Evolutionary conservation across 306 rosid species (phyloP).

Genomic region (Trifolium pratense): DNA sequence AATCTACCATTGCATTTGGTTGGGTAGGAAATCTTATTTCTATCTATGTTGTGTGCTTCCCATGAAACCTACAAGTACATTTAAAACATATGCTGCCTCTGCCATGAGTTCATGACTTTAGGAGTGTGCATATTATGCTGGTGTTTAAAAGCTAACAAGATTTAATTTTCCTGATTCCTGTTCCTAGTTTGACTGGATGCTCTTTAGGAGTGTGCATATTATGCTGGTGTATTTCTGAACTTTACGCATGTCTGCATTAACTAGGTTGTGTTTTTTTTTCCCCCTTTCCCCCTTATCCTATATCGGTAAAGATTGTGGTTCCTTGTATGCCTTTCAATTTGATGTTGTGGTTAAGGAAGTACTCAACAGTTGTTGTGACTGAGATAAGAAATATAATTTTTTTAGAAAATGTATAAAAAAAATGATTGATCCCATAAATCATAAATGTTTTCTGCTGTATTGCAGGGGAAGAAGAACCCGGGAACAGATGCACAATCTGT

Average conservation of each 20-base stretch:
- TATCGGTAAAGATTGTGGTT: slow-evolving; percentile 7
- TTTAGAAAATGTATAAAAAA: slow-evolving; percentile 1
- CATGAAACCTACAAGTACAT: not conserved
- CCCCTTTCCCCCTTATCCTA: no score
- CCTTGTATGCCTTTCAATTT: slow-evolving; percentile 3
- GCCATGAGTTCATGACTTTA: slow-evolving; percentile 24
- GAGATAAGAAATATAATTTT: slow-evolving; percentile 10
- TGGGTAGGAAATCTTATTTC: slow-evolving; percentile 67
- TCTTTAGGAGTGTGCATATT: slow-evolving; percentile 16
- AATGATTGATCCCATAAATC: not conserved
- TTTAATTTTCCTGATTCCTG: not conserved
- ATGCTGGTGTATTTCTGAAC: slow-evolving; percentile 25
- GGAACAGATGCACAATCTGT: slow-evolving; percentile 77
- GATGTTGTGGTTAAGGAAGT: slow-evolving; percentile 6
- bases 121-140: no score
- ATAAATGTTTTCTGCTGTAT: slow-evolving; percentile 43
- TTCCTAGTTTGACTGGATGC: slow-evolving; percentile 27
- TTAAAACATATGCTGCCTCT: slow-evolving; percentile 3
- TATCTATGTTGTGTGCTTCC: slow-evolving; percentile 33
- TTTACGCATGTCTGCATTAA: slow-evolving; percentile 6
- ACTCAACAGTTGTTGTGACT: not conserved
- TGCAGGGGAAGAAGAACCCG: slow-evolving; percentile 95
- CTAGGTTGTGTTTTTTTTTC: no score
- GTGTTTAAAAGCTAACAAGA: slow-evolving; percentile 6
- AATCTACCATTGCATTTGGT: slow-evolving; percentile 98